Evolutionary conservation across 108 stramenopile species (phyloP).

Genomic region (Skeletonema marinoi): DNA sequence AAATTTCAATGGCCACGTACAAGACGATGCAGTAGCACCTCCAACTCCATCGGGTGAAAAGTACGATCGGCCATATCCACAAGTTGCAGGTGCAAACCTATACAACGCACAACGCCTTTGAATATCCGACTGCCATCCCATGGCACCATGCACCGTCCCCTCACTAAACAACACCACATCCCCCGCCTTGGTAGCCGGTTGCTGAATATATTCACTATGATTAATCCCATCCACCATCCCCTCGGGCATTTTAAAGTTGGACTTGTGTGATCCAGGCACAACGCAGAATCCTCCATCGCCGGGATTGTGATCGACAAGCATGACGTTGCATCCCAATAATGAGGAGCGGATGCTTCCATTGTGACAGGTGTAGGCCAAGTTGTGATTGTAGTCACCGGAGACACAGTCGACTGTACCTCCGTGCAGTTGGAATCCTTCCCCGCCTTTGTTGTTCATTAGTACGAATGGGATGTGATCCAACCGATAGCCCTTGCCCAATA

Average conservation of each 20-base stretch:
- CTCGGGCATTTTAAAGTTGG: conserved; percentile 84
- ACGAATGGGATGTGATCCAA: conserved; percentile 92
- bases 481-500: conserved; percentile 90
- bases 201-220: conserved; percentile 76
- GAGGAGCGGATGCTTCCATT: conserved; percentile 70
- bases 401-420: conserved; percentile 88
- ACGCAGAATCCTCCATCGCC: conserved; percentile 93
- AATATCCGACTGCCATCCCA: conserved; percentile 70
- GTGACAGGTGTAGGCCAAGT: conserved; percentile 84
- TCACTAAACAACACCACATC: conserved; percentile 92
- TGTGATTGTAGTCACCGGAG: conserved; percentile 82
- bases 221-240: conserved; percentile 87
- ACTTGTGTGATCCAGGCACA: conserved; percentile 91
- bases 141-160: conserved; percentile 92
- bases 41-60: conserved; percentile 73
- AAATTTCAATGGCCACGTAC: conserved; percentile 73
- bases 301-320: conserved; percentile 82
- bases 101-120: conserved; percentile 84
- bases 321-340: conserved; percentile 83
- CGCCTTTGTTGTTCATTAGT: conserved; percentile 80
- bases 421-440: conserved; percentile 91
- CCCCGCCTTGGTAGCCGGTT: conserved; percentile 91
- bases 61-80: conserved; percentile 87
- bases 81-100: conserved; percentile 83
- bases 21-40: not conserved